These are phyloP conservation scores for Candida silvatica DNA, from an alignment of 805 yeast genomes.

Conservation along the genomic window DNA sequence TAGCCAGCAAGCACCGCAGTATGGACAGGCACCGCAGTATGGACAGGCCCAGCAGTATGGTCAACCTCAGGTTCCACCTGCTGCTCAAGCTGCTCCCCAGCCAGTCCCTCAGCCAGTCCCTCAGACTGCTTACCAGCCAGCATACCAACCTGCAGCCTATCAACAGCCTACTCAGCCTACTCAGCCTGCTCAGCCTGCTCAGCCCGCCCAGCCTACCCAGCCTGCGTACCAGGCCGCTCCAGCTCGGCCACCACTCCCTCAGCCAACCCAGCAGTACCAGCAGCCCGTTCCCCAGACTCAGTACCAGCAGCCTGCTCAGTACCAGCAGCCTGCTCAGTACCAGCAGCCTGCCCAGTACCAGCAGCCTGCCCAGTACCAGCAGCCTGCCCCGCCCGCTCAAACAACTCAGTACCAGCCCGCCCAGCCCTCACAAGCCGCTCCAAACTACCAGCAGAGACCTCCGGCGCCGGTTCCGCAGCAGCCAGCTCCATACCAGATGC, in stretches of 20 bases:
- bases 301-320: constrained; percentile 5
- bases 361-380: constrained; percentile 7
- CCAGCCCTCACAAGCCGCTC: constrained; percentile 6
- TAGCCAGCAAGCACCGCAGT: constrained; percentile 12
- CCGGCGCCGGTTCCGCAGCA: constrained; percentile 1
- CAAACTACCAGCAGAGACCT: constrained; percentile 2
- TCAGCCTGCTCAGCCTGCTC: constrained; percentile 5
- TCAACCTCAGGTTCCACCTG: constrained; percentile 11
- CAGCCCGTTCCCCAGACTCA: constrained; percentile 3
- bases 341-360: constrained; percentile 7
- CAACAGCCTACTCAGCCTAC: constrained; percentile 7
- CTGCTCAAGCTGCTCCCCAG: constrained; percentile 8
- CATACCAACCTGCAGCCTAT: constrained; percentile 9
- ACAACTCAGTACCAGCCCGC: constrained; percentile 6
- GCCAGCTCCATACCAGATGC: constrained; percentile 6
- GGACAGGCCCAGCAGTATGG: constrained; percentile 1
- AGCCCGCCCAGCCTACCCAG: constrained; percentile 6
- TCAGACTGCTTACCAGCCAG: too few species aligned
- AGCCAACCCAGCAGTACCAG: constrained; percentile 5
- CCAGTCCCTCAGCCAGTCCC: constrained; percentile 9
- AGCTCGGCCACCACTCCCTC: constrained; percentile 9
- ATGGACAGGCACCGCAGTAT: constrained; percentile 14
- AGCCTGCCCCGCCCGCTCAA: constrained; percentile 7
- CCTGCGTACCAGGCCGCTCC: constrained; percentile 8
- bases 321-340: constrained; percentile 6